Base-by-base conservation (phyloP, 2,329 filamentous ascomycete genomes). In the Aulographum hederae region DNA sequence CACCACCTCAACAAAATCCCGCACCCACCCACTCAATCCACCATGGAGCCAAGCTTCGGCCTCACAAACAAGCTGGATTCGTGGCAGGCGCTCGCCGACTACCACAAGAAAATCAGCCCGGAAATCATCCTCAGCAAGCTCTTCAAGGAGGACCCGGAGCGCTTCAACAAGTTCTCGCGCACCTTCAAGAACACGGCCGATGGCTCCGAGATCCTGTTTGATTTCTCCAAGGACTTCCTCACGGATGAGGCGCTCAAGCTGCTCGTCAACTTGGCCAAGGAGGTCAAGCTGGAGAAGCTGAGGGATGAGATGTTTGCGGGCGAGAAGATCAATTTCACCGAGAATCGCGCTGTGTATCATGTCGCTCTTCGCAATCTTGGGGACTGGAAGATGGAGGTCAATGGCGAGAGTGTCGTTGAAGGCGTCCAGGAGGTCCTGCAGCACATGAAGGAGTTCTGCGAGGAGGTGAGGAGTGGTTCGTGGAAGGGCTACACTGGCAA, bases 251-350 rank as follows among this genome's bases (percentile, higher is more conserved):
- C 86, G 4, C 65, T 95, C 32, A 67, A 77, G 41, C 68, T 93
- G 31, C 70, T 98, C 33, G 67, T 91, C 46, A 76, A 92, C 63
- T 73, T 98, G 18, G 89, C 89, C 40, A 76, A 85, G 59, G 79
- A 95, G 61, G 84, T 86, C 41, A 76, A 77, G 43, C 58, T 98
- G 25, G 85, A 93, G 65, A 70, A 91, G 65, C 80, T 94, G 53
- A 78, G 89, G 41, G 86, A 98, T 71, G 75, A 76, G 51, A 93
- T 98, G 85, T 98, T 98, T 60, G 75, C 73, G 36, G 89, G 89
- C 45, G 81, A 95, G 52, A 86, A 91, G 69, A 95, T 98, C 67
- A 98, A 98, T 71, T 94, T 94, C 63, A 98, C 89, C 37, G 89
- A 98, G 67, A 67, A 86, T 52, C 77, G 89, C 41, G 89, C 89